Base-by-base conservation (phyloP, 1,284 basidiomycete genomes). In the Athelia sp. region DNA sequence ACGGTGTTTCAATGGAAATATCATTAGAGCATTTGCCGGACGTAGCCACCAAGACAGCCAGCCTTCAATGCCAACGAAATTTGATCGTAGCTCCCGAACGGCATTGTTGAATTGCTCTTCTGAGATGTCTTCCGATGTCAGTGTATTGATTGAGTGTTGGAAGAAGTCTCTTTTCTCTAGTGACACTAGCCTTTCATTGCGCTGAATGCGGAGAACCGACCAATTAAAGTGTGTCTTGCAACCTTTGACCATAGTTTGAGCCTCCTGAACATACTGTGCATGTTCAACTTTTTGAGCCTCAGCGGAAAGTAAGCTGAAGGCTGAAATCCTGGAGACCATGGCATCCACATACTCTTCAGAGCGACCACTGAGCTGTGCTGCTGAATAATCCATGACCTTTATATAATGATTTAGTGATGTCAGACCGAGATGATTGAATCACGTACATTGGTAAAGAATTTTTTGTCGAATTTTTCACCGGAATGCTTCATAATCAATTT, bases 331-430 rank as follows among this genome's bases (percentile, higher is more conserved):
- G 36, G 40, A 36, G 36, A 50, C 44, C 11, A 53, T 14, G 2
- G 46, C 45, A 26, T 48, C 50, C 2, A 50, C 52, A 43, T 53
- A 53, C 26, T 48, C 52, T 29, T 53, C 50, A 15, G 53, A 50
- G 21, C 51, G 50, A 2, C 50, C 53, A 15, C 17, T 31, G 13
- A 50, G 29, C 35, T 54, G 53, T 3, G 50, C 47, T 8, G 38
- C 47, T 10, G 53, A 54, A 29, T 52, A 54, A 34, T 54, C 53
- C 53, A 54, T 54, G 17, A 54, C 50, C 53, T 54, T 22, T 23
- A 22, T 21, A 22, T 4, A n/a, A n/a, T n/a, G n/a, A n/a, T n/a
- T n/a, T n/a, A n/a, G n/a, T n/a, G n/a, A n/a, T n/a, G n/a, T n/a
- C n/a, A n/a, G n/a, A n/a, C n/a, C n/a, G n/a, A n/a, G n/a, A n/a